Conservation (phyloP, 441 rosid genomes). For the Gossypium gossypioides region DNA sequence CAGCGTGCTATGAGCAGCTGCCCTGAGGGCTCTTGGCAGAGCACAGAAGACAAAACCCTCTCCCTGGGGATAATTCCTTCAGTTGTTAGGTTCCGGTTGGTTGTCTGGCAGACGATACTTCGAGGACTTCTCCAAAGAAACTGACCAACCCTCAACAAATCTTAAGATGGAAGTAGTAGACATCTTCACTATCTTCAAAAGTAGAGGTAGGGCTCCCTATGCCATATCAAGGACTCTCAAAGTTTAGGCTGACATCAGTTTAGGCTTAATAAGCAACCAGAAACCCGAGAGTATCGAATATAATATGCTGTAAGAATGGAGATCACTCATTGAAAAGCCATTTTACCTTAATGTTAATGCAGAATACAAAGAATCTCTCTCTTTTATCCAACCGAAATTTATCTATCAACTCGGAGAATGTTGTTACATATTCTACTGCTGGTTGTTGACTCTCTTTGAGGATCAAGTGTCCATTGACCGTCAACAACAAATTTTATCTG, state of each 20-base stretch:
- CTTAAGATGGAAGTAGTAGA: neutral
- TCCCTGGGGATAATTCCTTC: too few relatives aligned
- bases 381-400: constrained; percentile 4
- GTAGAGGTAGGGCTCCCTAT: neutral
- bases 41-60: too few relatives aligned
- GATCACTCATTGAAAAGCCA: neutral
- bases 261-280: neutral
- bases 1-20: too few relatives aligned
- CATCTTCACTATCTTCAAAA: neutral
- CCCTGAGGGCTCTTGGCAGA: too few relatives aligned
- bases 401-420: constrained; percentile 49
- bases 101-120: too few relatives aligned
- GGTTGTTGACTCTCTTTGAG: constrained; percentile 43
- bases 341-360: constrained; percentile 17
- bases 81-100: too few relatives aligned
- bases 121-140: too few relatives aligned
- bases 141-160: neutral
- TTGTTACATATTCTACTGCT: constrained; percentile 57
- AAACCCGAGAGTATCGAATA: neutral
- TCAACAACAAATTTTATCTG: constrained; percentile 78
- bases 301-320: neutral
- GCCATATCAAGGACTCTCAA: neutral
- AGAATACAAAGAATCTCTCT: constrained; percentile 4
- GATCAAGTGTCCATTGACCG: constrained; percentile 66
- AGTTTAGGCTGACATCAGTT: neutral